Evolutionary conservation across 2,329 filamentous ascomycete species (phyloP).

Genomic region (Claviceps paspali): DNA sequence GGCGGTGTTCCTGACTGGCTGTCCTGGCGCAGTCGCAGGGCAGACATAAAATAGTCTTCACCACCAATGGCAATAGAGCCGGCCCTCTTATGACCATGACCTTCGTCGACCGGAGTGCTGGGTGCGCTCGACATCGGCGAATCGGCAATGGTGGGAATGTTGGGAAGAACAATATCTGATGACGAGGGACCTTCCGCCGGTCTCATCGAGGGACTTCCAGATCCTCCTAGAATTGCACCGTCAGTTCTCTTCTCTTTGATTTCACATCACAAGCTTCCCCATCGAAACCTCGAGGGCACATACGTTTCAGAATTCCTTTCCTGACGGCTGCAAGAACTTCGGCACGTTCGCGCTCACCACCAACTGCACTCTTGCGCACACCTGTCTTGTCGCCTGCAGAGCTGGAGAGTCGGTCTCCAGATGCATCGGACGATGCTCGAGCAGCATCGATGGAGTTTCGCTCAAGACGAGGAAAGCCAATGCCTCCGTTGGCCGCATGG

Average conservation of each 20-base stretch:
- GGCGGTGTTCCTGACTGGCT: slow-evolving; percentile 70
- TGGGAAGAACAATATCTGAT: slow-evolving; percentile 38
- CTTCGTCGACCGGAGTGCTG: slow-evolving; percentile 73
- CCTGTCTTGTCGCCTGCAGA: slow-evolving; percentile 45
- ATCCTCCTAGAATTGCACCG: slow-evolving; percentile 32
- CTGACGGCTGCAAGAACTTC: slow-evolving; percentile 85
- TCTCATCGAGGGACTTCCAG: slow-evolving; percentile 51
- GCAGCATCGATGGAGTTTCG: slow-evolving; percentile 62
- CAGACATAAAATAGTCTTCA: slow-evolving; percentile 82
- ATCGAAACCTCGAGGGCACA: slow-evolving; percentile 8
- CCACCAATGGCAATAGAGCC: slow-evolving; percentile 61
- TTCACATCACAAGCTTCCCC: not conserved
- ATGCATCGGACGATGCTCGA: slow-evolving; percentile 27
- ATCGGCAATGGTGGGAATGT: slow-evolving; percentile 50
- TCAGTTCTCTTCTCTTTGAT: not conserved
- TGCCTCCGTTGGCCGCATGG: slow-evolving; percentile 51
- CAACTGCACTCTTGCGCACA: slow-evolving; percentile 75
- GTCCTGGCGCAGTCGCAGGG: slow-evolving; percentile 56
- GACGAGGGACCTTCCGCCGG: slow-evolving; percentile 38
- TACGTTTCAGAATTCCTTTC: slow-evolving; percentile 92
- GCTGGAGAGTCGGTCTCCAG: slow-evolving; percentile 36
- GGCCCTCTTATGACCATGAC: slow-evolving; percentile 47
- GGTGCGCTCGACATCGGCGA: slow-evolving; percentile 76
- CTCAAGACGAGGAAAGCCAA: slow-evolving; percentile 73
- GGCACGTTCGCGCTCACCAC: slow-evolving; percentile 76